Base-by-base conservation (phyloP, 352 stramenopile species). In the Phytophthora pseudosyringae region DNA sequence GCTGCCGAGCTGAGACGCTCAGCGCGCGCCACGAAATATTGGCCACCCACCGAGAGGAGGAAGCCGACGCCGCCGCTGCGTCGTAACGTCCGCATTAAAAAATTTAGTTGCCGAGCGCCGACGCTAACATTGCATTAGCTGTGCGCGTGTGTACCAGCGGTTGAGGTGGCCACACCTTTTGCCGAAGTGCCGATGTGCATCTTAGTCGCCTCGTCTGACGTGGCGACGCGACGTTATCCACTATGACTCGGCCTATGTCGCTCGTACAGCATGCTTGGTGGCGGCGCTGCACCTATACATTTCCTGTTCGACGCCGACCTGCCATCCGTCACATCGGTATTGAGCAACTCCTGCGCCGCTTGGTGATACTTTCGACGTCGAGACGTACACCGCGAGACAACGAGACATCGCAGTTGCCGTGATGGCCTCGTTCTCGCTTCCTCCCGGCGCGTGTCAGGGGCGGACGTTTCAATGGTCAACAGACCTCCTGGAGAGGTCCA, bases 191-290 rank as follows among this genome's bases (percentile, higher is more conserved):
- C 39, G 47, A 69, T 69, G 21, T 58, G 53, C 16, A 33, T 61
- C 55, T 57, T 60, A 58, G 67, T 69, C 54, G 46, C n/a, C 46
- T 64, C 57, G 28, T 64, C 57, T 64, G 57, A 51, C 31, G 36
- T 44, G 26, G 41, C 59, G 43, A 67, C 35, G 4, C 8, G 43
- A 56, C 59, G 50, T 50, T 61, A 40, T 40, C 32, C 36, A n/a
- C 18, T 29, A 32, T 44, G 15, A 49, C 41, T 61, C 26, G 21
- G 53, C 40, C 15, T 54, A 48, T 16, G n/a, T 4, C 41, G 21
- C 33, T 28, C 12, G 0, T 57, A 0, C 3, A 15, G 16, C 44
- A 64, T 64, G 2, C 0, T 11, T 33, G 57, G 48, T 15, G 1
- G 15, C 18, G 13, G 0, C 11, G 36, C 32, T 38, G 31, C 3